Conservation (phyloP, 345 rosid genomes). For the Citropsis articulata region DNA sequence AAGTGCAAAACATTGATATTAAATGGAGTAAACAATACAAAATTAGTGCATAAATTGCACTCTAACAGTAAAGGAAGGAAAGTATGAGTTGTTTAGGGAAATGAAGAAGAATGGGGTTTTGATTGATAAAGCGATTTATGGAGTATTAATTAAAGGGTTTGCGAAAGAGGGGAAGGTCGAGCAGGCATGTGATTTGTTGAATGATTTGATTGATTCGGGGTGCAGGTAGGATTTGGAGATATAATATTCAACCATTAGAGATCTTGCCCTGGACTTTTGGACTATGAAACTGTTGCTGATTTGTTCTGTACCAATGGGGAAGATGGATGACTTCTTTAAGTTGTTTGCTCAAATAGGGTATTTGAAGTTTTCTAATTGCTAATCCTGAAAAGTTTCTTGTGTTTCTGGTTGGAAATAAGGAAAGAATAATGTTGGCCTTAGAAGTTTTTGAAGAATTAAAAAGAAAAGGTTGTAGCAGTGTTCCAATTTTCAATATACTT, state of each 20-base stretch:
- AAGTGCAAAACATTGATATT: too few relatives aligned
- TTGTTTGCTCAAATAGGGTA: slow-evolving; percentile 58
- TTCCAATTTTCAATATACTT: slow-evolving; percentile 54
- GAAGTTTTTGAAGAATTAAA: slow-evolving; percentile 60
- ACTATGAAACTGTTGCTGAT: slow-evolving; percentile 69
- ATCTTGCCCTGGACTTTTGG: slow-evolving; percentile 58
- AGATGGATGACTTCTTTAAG: slow-evolving; percentile 44
- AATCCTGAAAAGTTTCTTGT: slow-evolving; percentile 55
- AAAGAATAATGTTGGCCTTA: slow-evolving; percentile 46
- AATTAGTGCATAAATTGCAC: too few relatives aligned
- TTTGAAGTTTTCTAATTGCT: slow-evolving; percentile 43
- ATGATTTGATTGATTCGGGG: slow-evolving; percentile 80
- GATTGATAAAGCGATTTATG: slow-evolving; percentile 69
- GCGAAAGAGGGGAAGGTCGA: slow-evolving; percentile 62
- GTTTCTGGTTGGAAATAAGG: slow-evolving; percentile 44
- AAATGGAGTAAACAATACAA: too few relatives aligned
- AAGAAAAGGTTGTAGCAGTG: slow-evolving; percentile 52
- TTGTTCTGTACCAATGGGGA: slow-evolving; percentile 56
- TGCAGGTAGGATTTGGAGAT: slow-evolving; percentile 77
- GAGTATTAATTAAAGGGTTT: slow-evolving; percentile 63
- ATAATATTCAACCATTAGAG: slow-evolving; percentile 69
- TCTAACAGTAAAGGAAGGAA: slow-evolving; percentile 52
- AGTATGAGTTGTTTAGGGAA: slow-evolving; percentile 59
- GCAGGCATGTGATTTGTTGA: slow-evolving; percentile 57
- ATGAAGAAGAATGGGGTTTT: slow-evolving; percentile 65